Conservation (phyloP, 306 rosid species). For the Cucurbita pepo region DNA sequence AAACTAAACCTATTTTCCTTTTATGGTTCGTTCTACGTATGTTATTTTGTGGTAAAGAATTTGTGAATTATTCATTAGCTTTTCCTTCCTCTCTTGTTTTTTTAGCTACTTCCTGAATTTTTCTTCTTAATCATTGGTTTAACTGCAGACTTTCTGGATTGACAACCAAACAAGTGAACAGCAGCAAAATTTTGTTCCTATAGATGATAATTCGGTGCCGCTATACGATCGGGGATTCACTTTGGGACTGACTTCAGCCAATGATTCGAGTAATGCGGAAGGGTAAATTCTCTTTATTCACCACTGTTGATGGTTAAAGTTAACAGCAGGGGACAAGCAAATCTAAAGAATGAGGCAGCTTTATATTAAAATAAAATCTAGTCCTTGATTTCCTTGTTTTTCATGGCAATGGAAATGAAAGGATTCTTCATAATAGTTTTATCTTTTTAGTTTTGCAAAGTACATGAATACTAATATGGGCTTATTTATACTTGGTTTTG, state of each 20-base stretch:
- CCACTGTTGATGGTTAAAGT: neutral
- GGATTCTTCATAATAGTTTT: neutral
- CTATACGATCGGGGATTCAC: slow-evolving; percentile 86
- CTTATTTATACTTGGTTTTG: neutral
- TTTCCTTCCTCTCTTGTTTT: neutral
- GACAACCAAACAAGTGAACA: slow-evolving; percentile 50
- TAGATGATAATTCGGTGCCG: slow-evolving; percentile 65
- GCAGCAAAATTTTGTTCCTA: slow-evolving; percentile 26
- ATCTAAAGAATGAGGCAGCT: neutral
- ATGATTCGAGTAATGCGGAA: slow-evolving; percentile 42
- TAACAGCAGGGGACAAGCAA: neutral
- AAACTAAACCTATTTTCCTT: neutral
- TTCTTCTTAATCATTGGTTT: slow-evolving; percentile 7
- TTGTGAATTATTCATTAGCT: neutral
- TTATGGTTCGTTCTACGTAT: neutral
- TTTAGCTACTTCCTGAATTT: neutral
- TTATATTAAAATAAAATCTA: neutral
- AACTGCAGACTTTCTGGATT: slow-evolving; percentile 86
- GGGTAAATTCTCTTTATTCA: slow-evolving; percentile 35
- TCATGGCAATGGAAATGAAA: neutral
- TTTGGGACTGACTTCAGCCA: slow-evolving; percentile 70
- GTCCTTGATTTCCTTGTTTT: neutral
- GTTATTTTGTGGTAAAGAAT: neutral
- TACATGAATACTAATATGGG: neutral
- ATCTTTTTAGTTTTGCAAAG: neutral